Conservation (phyloP, 495 filamentous ascomycete genomes). For the Aeminium ludgeri region DNA sequence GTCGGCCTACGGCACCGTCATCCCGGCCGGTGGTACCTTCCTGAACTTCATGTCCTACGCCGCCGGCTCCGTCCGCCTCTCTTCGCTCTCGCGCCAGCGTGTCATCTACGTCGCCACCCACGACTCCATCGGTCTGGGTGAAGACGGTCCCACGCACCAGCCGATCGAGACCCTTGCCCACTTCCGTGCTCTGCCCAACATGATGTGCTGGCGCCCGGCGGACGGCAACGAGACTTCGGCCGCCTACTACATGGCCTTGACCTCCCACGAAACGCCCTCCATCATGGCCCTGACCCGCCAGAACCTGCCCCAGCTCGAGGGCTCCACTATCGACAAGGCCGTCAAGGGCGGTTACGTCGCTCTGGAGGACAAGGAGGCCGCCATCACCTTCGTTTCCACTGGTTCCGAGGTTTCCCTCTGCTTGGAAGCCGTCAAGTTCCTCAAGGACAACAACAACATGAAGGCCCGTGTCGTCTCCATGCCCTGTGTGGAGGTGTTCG, state of each 20-base stretch:
- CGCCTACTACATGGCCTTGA: constrained; percentile 92
- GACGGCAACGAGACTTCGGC: constrained; percentile 97
- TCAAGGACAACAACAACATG: constrained; percentile 77
- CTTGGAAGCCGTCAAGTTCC: constrained; percentile 76
- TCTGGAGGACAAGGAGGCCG: constrained; percentile 66
- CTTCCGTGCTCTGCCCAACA: constrained; percentile 98
- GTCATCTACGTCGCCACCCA: constrained; percentile 95
- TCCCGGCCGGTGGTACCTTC: constrained; percentile 93
- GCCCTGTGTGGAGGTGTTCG: constrained; percentile 96
- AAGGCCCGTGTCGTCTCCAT: constrained; percentile 87
- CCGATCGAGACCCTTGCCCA: constrained; percentile 98
- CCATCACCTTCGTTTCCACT: constrained; percentile 82
- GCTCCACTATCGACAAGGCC: constrained; percentile 67
- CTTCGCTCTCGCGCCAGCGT: constrained; percentile 77
- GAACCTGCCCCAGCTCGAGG: constrained; percentile 95
- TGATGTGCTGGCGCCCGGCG: constrained; percentile 98
- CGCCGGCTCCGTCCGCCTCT: constrained; percentile 85
- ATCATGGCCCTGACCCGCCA: constrained; percentile 93
- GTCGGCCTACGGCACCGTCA: constrained; percentile 82
- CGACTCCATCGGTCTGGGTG: constrained; percentile 98
- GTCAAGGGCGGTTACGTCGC: constrained; percentile 90
- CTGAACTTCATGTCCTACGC: constrained; percentile 99
- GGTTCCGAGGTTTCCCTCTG: constrained; percentile 92
- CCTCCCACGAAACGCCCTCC: constrained; percentile 74
- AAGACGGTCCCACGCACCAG: constrained; percentile 98